Conservation (phyloP, 1,139 yeast species). For the Yamadazyma kanchanaburiensis region DNA sequence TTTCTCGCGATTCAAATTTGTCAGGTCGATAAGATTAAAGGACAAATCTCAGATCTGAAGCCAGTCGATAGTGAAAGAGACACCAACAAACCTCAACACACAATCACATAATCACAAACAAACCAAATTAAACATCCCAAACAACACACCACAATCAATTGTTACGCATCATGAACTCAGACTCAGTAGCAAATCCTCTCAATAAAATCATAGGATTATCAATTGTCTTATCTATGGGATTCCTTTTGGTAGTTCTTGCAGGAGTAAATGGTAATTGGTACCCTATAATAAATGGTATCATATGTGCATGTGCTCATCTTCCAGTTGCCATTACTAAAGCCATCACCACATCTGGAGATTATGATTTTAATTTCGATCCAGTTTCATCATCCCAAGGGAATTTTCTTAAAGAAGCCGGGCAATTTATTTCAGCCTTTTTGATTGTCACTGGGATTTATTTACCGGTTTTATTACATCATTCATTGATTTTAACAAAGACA, state of each 20-base stretch:
- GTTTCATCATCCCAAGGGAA: conserved; percentile 26
- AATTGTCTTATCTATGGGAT: conserved; percentile 72
- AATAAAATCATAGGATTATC: conserved; percentile 74
- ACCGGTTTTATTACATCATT: conserved; percentile 66
- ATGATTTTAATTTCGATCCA: conserved; percentile 47
- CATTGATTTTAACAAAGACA: conserved; percentile 51
- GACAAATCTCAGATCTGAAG: no score
- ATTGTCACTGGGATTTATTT: conserved; percentile 64
- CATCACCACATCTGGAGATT: conserved; percentile 29
- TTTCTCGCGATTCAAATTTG: no score
- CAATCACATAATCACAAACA: neutral
- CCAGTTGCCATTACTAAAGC: conserved; percentile 52
- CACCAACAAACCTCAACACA: neutral
- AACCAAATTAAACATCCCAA: neutral
- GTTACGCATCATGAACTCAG: conserved; percentile 33
- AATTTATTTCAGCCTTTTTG: conserved; percentile 65
- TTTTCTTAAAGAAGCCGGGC: conserved; percentile 55
- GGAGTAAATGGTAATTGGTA: conserved; percentile 77
- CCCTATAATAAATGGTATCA: conserved; percentile 59
- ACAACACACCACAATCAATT: neutral
- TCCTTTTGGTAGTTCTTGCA: conserved; percentile 72
- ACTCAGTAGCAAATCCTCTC: conserved; percentile 48
- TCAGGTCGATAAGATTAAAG: no score
- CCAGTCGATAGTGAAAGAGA: no score
- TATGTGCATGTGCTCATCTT: conserved; percentile 60